A percentile compares a stretch with the other conserved stretches of the same genome.
These are phyloP conservation scores for Pseudogymnoascus sp. DNA, from an alignment of 2,329 filamentous ascomycete genomes.

Conservation along the genomic window DNA sequence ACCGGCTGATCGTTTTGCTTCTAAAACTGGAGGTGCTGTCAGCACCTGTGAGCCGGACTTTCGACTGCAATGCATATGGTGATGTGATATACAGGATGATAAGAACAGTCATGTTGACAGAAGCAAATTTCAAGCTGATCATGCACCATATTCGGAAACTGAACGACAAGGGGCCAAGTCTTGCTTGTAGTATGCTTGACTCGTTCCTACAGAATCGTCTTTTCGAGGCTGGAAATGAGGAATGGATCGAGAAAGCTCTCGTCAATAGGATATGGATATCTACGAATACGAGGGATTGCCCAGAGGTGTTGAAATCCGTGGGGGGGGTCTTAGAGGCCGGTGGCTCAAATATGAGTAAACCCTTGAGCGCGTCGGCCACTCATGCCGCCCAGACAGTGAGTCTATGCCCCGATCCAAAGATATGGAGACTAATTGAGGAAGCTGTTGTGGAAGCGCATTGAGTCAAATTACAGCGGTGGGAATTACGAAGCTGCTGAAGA, in stretches of 20 bases:
- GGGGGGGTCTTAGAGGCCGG: conserved; percentile 41
- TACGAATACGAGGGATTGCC: conserved; percentile 37
- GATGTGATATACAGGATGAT: conserved; percentile 56
- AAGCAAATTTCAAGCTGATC: conserved; percentile 57
- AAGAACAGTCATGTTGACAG: conserved; percentile 49
- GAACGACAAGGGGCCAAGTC: conserved; percentile 43
- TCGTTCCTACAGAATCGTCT: conserved; percentile 56
- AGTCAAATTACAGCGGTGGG: conserved; percentile 46
- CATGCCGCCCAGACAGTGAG: conserved; percentile 61
- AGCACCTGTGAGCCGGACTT: conserved; percentile 37
- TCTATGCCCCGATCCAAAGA: conserved; percentile 11
- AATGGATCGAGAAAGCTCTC: conserved; percentile 63
- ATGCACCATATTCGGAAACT: conserved; percentile 63
- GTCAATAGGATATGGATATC: conserved; percentile 63
- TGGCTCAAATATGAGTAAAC: conserved; percentile 35
- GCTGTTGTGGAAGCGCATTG: conserved; percentile 78
- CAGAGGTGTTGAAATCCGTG: conserved; percentile 33
- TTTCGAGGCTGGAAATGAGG: conserved; percentile 38
- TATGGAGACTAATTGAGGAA: conserved; percentile 29
- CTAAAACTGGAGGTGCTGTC: conserved; percentile 62
- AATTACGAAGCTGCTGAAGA: conserved; percentile 48
- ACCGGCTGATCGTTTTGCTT: conserved; percentile 58
- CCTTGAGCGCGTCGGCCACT: conserved; percentile 53
- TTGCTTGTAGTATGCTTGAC: conserved; percentile 49
- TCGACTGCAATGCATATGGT: conserved; percentile 43